Base-by-base conservation (phyloP, 306 rosid species). In the Styphnolobium japonicum region DNA sequence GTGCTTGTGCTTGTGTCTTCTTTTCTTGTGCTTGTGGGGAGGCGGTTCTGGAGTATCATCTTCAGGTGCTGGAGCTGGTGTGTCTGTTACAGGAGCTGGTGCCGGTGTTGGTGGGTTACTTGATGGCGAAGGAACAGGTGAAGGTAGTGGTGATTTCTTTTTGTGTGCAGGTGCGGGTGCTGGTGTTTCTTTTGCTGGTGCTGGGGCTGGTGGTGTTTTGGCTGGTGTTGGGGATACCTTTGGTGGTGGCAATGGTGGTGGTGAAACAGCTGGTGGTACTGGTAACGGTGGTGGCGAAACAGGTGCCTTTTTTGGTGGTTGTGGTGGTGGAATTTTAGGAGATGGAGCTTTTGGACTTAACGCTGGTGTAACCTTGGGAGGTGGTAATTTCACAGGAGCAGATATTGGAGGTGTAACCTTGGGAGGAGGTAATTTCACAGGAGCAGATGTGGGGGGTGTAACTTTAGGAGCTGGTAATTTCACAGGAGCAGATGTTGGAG, bases 21-120 rank as follows among this genome's bases (percentile, higher is more conserved):
- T 85, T 56, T 75, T 90, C 82, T 80, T 91, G 80, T 92, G 98
- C 62, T 84, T 89, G 77, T 88, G 77, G 4, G 93, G 97, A 21
- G 93, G 88, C 0, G 96, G 96, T 7, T 82, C 69, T 31, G 85
- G 88, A 0, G 85, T 62, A 7, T 55, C 89, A 4, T 81, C 84
- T 21, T 75, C 82, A 2, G 91, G 92, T 67, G 92, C 39, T 6
- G 88, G 86, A 3, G 76, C 73, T 22, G 89, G 87, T 9, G 86
- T 77, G 64, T 82, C 77, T 39, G 4, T 29, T 7, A 69, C 55
- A 9, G 92, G 93, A 0, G 87, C 57, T 0, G 91, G 94, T 23
- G 88, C 90, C 2, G 89, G 91, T n/a, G 89, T 77, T 42, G 95
- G 90, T 10, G 91, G 39, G n/a, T 78, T 58, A 11, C 57, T 79